Base-by-base conservation (phyloP, 2,329 filamentous ascomycete genomes). In the Aspergillus spinulosporus region DNA sequence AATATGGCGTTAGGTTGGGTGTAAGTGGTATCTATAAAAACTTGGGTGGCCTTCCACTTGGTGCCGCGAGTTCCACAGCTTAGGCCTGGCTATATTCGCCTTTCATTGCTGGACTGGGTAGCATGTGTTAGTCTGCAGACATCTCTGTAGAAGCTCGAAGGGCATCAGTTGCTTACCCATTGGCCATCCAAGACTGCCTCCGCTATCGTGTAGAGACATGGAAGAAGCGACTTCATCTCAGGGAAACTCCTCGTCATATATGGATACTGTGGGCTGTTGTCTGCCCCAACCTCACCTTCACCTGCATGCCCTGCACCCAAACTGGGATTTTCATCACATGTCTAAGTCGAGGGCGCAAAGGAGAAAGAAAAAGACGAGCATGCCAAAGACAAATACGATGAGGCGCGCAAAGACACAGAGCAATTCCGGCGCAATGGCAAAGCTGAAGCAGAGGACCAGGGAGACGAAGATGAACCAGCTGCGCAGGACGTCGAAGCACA, bases 11-110 rank as follows among this genome's bases (percentile, higher is more conserved):
- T 53, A 1, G 53, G 53, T 7, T 29, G 6, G 4, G 36, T 32
- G 29, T 56, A 43, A 2, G 49, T 31, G 8, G 43, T 21, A 34
- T 59, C 57, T 15, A 56, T 53, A 14, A 59, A 32, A 39, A 59
- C 36, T 11, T 50, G 44, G 7, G 43, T 46, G 7, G 56, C 42
- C 11, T 56, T 34, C 57, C 57, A 59, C 31, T 52, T 37, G 8
- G 21, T 21, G 21, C 21, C 29, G 32, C 48, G 21, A 56, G 54
- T 12, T 42, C 54, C 11, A 52, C 28, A 26, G 28, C 4, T 14
- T 11, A 5, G 26, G 29, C 9, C 1, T 15, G n/a, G 14, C 28
- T 49, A 21, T 37, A 52, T 50, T 46, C 56, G 14, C 36, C 52
- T 31, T 56, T 56, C 37, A 28, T 36, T 28, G 15, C 34, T 21